Evolutionary conservation across 2,329 filamentous ascomycete genomes (phyloP).

Genomic region (Lasiodiplodia sp.): DNA sequence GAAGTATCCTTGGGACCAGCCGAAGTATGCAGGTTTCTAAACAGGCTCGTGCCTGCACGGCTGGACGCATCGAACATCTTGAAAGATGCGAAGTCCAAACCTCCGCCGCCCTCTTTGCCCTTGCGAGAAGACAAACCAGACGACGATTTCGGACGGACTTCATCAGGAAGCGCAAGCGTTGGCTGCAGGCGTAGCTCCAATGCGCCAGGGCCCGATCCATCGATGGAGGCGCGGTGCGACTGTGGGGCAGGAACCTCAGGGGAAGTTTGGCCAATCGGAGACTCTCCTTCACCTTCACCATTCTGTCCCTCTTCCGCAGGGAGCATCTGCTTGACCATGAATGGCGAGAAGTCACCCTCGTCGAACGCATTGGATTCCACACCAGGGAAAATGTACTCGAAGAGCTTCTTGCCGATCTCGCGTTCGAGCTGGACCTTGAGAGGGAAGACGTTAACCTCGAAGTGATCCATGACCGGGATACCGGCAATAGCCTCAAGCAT

Average conservation of each 20-base stretch:
- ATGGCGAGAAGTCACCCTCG: conserved; percentile 67
- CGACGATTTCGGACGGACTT: conserved; percentile 41
- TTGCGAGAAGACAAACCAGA: conserved; percentile 14
- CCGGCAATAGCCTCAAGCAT: conserved; percentile 98
- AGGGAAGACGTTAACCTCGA: conserved; percentile 92
- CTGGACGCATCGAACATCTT: conserved; percentile 44
- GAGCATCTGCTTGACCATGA: conserved; percentile 62
- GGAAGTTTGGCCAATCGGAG: conserved; percentile 20
- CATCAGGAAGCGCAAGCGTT: conserved; percentile 69
- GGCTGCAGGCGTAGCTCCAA: conserved; percentile 84
- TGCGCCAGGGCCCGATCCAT: conserved; percentile 69
- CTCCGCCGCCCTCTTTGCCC: conserved; percentile 3
- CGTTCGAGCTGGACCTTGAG: conserved; percentile 93
- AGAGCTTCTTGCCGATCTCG: conserved; percentile 89
- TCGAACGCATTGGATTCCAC: conserved; percentile 62
- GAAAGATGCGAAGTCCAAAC: conserved; percentile 12
- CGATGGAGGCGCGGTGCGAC: conserved; percentile 33
- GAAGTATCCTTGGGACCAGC: conserved; percentile 34
- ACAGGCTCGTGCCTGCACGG: conserved; percentile 39
- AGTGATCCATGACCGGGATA: conserved; percentile 96
- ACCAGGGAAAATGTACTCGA: conserved; percentile 97
- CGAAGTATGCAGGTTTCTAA: conserved; percentile 42
- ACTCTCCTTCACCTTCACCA: conserved; percentile 47
- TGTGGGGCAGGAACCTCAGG: conserved; percentile 3
- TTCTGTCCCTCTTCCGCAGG: conserved; percentile 56